Base-by-base conservation (phyloP, 1,284 basidiomycete genomes). In the Termitomyces sp. region DNA sequence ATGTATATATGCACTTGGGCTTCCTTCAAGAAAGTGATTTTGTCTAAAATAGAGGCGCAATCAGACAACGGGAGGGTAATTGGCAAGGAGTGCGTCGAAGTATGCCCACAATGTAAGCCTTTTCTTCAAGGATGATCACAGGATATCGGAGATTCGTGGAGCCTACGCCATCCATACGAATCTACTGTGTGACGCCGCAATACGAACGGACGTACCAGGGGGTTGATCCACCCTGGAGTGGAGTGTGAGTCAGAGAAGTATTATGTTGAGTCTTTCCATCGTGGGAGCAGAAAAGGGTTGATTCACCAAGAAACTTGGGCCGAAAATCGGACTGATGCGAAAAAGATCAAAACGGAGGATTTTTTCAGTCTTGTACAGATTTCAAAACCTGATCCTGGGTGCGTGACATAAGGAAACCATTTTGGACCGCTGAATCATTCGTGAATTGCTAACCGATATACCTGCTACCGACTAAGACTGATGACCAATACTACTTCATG, bases 181-280 rank as follows among this genome's bases (percentile, higher is more conserved):
- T 4, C 5, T 9, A 41, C 10, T 5, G 6, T 7, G 3, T 80
- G 91, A 3, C 70, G 78, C 59, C 65, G 69, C 10, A 50, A 12
- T 17, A 17, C 9, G 2, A 19, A 34, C 24, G 30, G 7, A n/a
- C 9, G 9, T 19, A 12, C 24, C 24, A 28, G 26, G 26, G 26
- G 6, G 13, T n/a, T n/a, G n/a, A n/a, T n/a, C n/a, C n/a, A n/a
- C n/a, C n/a, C n/a, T n/a, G n/a, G n/a, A n/a, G n/a, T n/a, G n/a
- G n/a, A n/a, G n/a, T n/a, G n/a, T n/a, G n/a, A n/a, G n/a, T 34
- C 15, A 15, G 15, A 34, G 34, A 34, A 34, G 1, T 0, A 13
- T 38, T 38, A n/a, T 38, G 36, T 44, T 40, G 5, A 44, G 42
- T 17, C 9, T n/a, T 28, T 44, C 9, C 9, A 44, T 44, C n/a